Percentiles rank a stretch among this genome's conserved stretches.
These are phyloP conservation scores for Chara braunii DNA, from an alignment of 139 green algal species.

Conservation along the genomic window DNA sequence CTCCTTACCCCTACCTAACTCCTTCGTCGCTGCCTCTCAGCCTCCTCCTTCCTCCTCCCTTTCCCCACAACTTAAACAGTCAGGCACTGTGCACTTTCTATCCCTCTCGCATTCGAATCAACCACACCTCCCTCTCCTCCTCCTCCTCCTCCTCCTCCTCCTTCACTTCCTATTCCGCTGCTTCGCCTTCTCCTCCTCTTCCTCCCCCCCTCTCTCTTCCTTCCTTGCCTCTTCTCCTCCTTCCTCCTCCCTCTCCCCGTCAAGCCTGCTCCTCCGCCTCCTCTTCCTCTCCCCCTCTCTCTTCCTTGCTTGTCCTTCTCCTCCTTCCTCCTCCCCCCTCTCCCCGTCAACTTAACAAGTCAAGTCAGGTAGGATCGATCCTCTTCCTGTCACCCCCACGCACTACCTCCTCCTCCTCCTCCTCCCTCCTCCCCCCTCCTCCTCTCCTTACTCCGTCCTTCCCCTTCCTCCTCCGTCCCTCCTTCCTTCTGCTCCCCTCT, in stretches of 20 bases:
- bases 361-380: no score
- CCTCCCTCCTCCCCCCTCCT: neutral
- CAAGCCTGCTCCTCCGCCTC: neutral
- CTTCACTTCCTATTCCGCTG: neutral
- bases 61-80: neutral
- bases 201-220: neutral
- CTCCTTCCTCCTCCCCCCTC: neutral
- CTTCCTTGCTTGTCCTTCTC: neutral
- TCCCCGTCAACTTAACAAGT: neutral
- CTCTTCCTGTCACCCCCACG: neutral
- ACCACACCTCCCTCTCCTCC: neutral
- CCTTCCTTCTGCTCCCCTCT: no score
- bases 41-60: neutral
- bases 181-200: neutral
- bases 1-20: neutral
- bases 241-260: neutral
- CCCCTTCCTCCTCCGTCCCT: conserved; percentile 1
- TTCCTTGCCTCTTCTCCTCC: neutral
- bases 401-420: neutral
- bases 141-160: neutral
- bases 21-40: neutral
- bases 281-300: neutral
- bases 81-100: neutral
- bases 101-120: neutral
- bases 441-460: neutral